phyloP scores from a whole-genome alignment of 768 basidiomycete species.

The Leccinum fibrillosum region DNA sequence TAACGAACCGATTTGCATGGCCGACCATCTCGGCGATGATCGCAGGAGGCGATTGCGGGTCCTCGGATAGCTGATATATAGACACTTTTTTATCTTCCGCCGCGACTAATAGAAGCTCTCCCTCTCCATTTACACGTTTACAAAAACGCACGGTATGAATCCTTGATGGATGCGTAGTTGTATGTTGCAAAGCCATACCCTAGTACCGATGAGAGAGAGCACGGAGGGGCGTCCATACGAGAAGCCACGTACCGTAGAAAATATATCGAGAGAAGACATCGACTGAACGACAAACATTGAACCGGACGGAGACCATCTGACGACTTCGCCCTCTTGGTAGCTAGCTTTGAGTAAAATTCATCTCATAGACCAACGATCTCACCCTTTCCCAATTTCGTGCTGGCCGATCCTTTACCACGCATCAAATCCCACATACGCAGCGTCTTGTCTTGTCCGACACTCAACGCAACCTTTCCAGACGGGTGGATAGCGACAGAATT shows the following conservation, averaged over 20 bases:
- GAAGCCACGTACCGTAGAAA: slow-evolving; percentile 56
- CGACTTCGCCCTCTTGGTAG: slow-evolving; percentile 80
- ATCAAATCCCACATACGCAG: slow-evolving; percentile 99
- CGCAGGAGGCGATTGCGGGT: slow-evolving; percentile 43
- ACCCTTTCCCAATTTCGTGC: slow-evolving; percentile 89
- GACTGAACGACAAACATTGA: slow-evolving; percentile 78
- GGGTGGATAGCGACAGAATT: slow-evolving; percentile 92
- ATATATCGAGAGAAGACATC: slow-evolving; percentile 74
- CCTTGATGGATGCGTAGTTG: slow-evolving; percentile 73
- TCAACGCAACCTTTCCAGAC: slow-evolving; percentile 86
- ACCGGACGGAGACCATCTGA: slow-evolving; percentile 82
- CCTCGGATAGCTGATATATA: slow-evolving; percentile 60
- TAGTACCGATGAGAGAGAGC: slow-evolving; percentile 28
- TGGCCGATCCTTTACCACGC: slow-evolving; percentile 87
- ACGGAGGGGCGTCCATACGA: not conserved
- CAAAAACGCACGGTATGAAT: slow-evolving; percentile 84
- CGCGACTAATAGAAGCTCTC: slow-evolving; percentile 75
- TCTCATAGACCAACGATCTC: slow-evolving; percentile 9
- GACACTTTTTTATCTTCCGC: slow-evolving; percentile 90
- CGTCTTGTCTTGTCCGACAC: slow-evolving; percentile 86
- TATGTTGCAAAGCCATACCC: slow-evolving; percentile 77
- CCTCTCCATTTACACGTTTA: slow-evolving; percentile 49
- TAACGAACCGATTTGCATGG: slow-evolving; percentile 74
- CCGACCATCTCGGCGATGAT: slow-evolving; percentile 75
- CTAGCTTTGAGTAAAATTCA: not conserved